phyloP scores from a whole-genome alignment of 306 rosid genomes.

The Lablab purpureus region DNA sequence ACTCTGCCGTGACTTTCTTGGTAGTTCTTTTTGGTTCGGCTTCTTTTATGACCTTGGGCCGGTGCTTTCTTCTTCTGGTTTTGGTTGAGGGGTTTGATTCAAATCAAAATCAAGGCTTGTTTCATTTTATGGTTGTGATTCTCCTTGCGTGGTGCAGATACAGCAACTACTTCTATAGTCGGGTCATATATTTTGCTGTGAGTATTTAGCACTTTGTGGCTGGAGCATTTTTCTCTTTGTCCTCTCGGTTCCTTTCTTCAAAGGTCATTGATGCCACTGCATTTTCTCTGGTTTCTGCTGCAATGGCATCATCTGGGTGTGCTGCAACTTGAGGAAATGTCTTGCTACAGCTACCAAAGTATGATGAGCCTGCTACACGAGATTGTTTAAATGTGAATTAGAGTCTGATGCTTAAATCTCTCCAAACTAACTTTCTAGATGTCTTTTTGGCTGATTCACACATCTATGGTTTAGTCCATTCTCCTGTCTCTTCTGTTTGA shows the following conservation, averaged over 20 bases:
- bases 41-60: slow-evolving; percentile 91
- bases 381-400: slow-evolving; percentile 43
- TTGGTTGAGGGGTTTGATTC: slow-evolving; percentile 59
- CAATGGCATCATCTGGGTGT: slow-evolving; percentile 52
- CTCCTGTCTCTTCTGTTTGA: too few species aligned
- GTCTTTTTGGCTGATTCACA: too few species aligned
- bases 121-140: slow-evolving; percentile 52
- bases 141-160: slow-evolving; percentile 56
- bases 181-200: slow-evolving; percentile 28
- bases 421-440: too few species aligned
- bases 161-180: slow-evolving; percentile 47
- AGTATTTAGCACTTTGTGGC: slow-evolving; percentile 36
- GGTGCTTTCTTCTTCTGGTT: slow-evolving; percentile 75
- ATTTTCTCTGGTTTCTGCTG: slow-evolving; percentile 49
- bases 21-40: slow-evolving; percentile 58
- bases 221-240: slow-evolving; percentile 44
- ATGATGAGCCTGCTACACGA: slow-evolving; percentile 46
- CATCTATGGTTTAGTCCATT: too few species aligned
- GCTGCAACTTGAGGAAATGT: slow-evolving; percentile 54
- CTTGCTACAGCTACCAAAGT: slow-evolving; percentile 36
- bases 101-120: slow-evolving; percentile 51
- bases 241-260: slow-evolving; percentile 41
- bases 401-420: too few species aligned
- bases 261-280: slow-evolving; percentile 31
- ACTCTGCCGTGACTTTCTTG: slow-evolving; percentile 55